Base-by-base conservation (phyloP, 2,329 filamentous ascomycete species). In the Bipolaris cookei region DNA sequence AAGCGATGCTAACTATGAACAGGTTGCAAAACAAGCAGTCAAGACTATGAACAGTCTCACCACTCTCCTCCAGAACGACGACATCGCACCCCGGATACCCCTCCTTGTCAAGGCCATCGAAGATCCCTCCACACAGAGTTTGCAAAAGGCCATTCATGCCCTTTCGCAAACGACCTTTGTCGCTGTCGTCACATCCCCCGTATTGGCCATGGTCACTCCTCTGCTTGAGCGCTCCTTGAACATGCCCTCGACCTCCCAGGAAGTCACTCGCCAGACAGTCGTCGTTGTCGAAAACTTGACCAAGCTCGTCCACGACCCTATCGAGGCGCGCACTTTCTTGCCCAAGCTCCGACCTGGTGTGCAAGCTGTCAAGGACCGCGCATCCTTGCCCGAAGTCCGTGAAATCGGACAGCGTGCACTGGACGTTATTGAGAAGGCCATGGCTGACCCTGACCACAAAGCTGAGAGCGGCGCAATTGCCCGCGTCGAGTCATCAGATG, bases 131-230 rank as follows among this genome's bases (percentile, higher is more conserved):
- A 83, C 90, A 13, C 88, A 96, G 77, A 92, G 90, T 25, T 84
- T 96, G 54, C 91, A 97, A 76, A 97, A 97, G 82, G 93, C 95
- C 30, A 98, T 99, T 64, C 95, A 97, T 74, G 95, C 93, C 43
- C 84, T 99, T 43, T 97, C 93, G 3, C 92, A 96, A 81, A 99
- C 95, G 10, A 99, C 95, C n/a, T 99, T 99, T 68, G 95, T 99
- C 51, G 93, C 95, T 54, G 85, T 96, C 63, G 95, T 99, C 68
- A 97, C 92, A 11, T 97, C 94, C 7, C 95, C 95, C 8, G 94
- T 98, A 4, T 86, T 99, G 56, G 95, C 95, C 16, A 87, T 99
- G 54, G 85, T 99, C 53, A 99, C 95, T 1, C 95, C 95, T 43
- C 89, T 98, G 66, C 87, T 99, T 25, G 95, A 98, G 80, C 90